A percentile compares a stretch with the other conserved stretches of the same genome.
Evolutionary conservation across 2,329 filamentous ascomycete species (phyloP).

Genomic region (Hortaea sp.): DNA sequence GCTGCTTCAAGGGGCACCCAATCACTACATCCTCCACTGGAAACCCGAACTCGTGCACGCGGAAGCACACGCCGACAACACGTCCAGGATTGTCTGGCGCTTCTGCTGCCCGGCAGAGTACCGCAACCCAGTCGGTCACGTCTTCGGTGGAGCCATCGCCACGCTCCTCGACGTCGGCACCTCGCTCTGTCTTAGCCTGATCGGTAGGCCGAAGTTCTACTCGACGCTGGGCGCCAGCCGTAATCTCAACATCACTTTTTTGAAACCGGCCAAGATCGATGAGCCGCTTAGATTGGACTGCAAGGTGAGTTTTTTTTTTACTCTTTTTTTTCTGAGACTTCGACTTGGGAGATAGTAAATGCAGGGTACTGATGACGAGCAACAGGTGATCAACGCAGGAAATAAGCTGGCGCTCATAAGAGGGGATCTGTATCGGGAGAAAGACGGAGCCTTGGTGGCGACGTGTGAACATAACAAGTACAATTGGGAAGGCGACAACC

Average conservation of each 20-base stretch:
- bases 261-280: constrained; percentile 33
- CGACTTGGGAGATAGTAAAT: neutral
- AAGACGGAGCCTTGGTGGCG: constrained; percentile 24
- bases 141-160: constrained; percentile 16
- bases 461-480: constrained; percentile 27
- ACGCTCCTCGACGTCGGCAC: constrained; percentile 16
- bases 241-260: constrained; percentile 36
- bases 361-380: neutral
- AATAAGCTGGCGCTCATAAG: constrained; percentile 30
- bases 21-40: constrained; percentile 13
- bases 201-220: constrained; percentile 24
- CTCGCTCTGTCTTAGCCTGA: constrained; percentile 7
- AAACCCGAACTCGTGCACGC: constrained; percentile 10
- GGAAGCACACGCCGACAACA: constrained; percentile 8
- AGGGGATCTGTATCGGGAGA: constrained; percentile 30
- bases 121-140: constrained; percentile 12
- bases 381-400: constrained; percentile 31
- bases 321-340: too few species aligned
- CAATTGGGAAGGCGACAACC: neutral
- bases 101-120: constrained; percentile 16
- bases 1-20: neutral
- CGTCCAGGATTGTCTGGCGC: constrained; percentile 9
- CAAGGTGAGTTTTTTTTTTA: constrained; percentile 18
- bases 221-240: constrained; percentile 33
- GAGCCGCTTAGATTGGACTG: constrained; percentile 32